Evolutionary conservation across 768 basidiomycete species (phyloP).

Genomic region (Termitomyces sp.): DNA sequence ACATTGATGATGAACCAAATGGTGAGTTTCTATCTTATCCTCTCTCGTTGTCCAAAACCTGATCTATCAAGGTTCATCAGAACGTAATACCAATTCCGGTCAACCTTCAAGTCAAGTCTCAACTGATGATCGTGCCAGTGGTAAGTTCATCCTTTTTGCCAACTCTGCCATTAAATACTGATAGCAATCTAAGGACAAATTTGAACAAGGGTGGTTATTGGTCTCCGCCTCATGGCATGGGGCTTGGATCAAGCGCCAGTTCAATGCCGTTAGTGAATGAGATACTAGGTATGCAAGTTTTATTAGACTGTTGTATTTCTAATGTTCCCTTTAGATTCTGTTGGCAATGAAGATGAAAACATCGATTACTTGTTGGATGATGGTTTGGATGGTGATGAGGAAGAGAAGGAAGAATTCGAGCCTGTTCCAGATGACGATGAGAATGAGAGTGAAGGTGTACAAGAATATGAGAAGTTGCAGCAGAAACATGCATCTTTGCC

Average conservation of each 20-base stretch:
- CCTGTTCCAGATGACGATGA: too few species aligned
- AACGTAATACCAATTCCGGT: too few species aligned
- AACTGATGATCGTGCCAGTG: neutral
- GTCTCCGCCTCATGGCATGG: neutral
- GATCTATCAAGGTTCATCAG: too few species aligned
- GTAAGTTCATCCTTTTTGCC: too few species aligned
- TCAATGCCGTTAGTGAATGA: neutral
- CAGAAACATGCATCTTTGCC: conserved; percentile 1
- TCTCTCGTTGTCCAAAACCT: too few species aligned
- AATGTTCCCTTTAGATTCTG: neutral
- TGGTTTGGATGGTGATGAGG: neutral
- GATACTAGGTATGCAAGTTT: neutral
- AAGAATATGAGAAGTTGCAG: neutral
- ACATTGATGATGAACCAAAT: neutral
- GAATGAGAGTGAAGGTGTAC: neutral
- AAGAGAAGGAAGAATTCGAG: too few species aligned
- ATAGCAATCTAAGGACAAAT: too few species aligned
- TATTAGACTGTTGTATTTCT: neutral
- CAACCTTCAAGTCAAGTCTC: too few species aligned
- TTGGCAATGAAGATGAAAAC: neutral
- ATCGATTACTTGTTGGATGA: neutral
- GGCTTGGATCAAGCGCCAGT: neutral
- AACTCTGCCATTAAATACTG: neutral
- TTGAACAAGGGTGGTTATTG: neutral
- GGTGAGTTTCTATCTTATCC: too few species aligned